Percentiles rank a stretch among this genome's conserved stretches.
Conservation (phyloP, 1,284 basidiomycete genomes). For the Blastosporella zonata region DNA sequence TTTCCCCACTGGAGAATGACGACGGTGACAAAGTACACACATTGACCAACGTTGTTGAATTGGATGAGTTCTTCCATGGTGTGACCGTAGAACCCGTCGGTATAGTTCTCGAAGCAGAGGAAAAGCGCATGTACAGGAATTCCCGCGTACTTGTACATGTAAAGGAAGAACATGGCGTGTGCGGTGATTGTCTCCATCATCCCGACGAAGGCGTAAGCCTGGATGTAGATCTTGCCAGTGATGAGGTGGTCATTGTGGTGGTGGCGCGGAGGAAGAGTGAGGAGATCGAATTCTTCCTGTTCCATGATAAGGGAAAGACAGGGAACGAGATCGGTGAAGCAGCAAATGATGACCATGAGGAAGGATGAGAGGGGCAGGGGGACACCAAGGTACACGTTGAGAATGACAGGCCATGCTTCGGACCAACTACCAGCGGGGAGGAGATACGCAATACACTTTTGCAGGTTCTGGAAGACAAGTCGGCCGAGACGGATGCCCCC, state of each 20-base stretch:
- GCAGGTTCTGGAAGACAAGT: constrained; percentile 66
- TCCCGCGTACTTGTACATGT: constrained; percentile 13
- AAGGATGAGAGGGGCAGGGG: constrained; percentile 13
- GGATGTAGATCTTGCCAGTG: constrained; percentile 15
- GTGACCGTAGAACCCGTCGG: constrained; percentile 16
- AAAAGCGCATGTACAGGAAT: constrained; percentile 11
- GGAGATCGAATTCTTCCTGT: constrained; percentile 19
- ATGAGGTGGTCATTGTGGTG: constrained; percentile 17
- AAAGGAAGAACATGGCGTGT: constrained; percentile 16
- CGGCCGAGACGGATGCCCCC: constrained; percentile 54
- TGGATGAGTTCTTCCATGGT: constrained; percentile 4
- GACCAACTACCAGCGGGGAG: constrained; percentile 39
- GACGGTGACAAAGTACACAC: constrained; percentile 16
- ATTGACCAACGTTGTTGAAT: constrained; percentile 13
- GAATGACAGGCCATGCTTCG: constrained; percentile 11
- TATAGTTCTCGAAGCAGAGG: constrained; percentile 16
- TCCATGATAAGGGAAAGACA: constrained; percentile 19
- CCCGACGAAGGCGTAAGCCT: constrained; percentile 16
- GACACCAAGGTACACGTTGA: constrained; percentile 13
- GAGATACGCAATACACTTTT: constrained; percentile 48
- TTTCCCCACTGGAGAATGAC: constrained; percentile 20
- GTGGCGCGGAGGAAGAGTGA: constrained; percentile 17
- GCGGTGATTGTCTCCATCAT: constrained; percentile 16
- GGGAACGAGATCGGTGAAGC: constrained; percentile 16
- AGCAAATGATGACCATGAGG: constrained; percentile 20